Evolutionary conservation across 495 filamentous ascomycete genomes (phyloP), one percentile per base, ranked within the genome.

Genomic region (Immersiella caudata): DNA sequence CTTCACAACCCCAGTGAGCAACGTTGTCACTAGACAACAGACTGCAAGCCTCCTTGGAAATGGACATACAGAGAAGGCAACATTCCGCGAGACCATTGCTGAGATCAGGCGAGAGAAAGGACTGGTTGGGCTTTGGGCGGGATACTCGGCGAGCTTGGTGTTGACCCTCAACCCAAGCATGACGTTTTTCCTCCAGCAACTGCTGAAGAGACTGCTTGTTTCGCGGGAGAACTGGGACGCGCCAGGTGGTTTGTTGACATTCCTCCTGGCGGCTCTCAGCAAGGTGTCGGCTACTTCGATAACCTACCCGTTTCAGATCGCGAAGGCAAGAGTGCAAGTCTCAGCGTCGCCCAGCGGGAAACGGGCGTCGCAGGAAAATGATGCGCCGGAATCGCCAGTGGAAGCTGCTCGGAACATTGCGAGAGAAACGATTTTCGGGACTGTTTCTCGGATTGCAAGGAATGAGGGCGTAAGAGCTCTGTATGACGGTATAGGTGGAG

Each of bases 231-330:
- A 80, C 25, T 81, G 85, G 49, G 79, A 85, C 9, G 82, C 83
- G 24, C 87, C 89, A 12, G 82, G 75, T 1, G 78, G 79, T 0
- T 60, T 66, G 60, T 66, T 72, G 26, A 82, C 81, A 1, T 74
- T 97, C 71, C 74, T 97, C 0, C 74, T 97, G 24, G 94, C 94
- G 1, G 94, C 93, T 0, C 62, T 91, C 16, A 92, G 90, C 74
- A 97, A 97, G 73, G 89, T 88, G 6, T 79, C 90, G 8, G 94
- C 94, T 0, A 93, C 88, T 2, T 83, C 87, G 0, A 80, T 95
- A 65, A 97, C 91, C 6, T 97, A 97, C 76, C 94, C 94, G 0
- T 89, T 97, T 76, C 89, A 90, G 16, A 86, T 93, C 22, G 93
- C 93, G 22, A 93, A 93, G 76, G 88, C 91, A 0, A 81, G 93